Percentiles rank a stretch among this genome's conserved stretches.
phyloP scores from a whole-genome alignment of 139 green algal species.

The Picochlorum sp. region DNA sequence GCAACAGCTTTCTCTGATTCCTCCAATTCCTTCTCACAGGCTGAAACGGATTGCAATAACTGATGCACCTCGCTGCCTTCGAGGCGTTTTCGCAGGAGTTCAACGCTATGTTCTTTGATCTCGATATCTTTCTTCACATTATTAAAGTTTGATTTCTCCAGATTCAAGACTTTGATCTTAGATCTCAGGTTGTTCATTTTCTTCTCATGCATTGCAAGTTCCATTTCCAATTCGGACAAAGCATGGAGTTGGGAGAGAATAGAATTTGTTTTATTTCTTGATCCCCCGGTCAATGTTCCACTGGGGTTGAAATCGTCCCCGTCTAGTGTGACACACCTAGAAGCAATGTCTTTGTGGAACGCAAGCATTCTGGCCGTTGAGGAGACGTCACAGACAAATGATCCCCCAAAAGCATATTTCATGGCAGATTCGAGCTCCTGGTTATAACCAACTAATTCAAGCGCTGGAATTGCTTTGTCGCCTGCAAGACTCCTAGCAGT shows the following conservation, averaged over 20 bases:
- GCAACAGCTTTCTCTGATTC: constrained; percentile 34
- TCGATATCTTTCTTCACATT: constrained; percentile 67
- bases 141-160: constrained; percentile 37
- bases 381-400: constrained; percentile 89
- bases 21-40: constrained; percentile 45
- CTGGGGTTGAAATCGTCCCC: constrained; percentile 93
- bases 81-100: constrained; percentile 58
- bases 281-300: constrained; percentile 75
- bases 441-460: constrained; percentile 77
- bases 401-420: constrained; percentile 87
- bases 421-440: constrained; percentile 69
- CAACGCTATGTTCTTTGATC: constrained; percentile 60
- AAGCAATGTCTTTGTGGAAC: constrained; percentile 76
- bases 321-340: constrained; percentile 88
- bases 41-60: constrained; percentile 46
- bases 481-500: constrained; percentile 18
- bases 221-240: constrained; percentile 48
- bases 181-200: constrained; percentile 26
- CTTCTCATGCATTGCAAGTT: constrained; percentile 33
- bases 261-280: constrained; percentile 33
- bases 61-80: constrained; percentile 56
- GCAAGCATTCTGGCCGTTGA: constrained; percentile 84
- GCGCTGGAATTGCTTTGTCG: constrained; percentile 43
- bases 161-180: constrained; percentile 31
- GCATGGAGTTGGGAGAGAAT: constrained; percentile 45